A percentile compares a stretch with the other conserved stretches of the same genome.
These are phyloP conservation scores for Aaosphaeria pasadenensis DNA, from an alignment of 2,329 filamentous ascomycete genomes.

Conservation along the genomic window DNA sequence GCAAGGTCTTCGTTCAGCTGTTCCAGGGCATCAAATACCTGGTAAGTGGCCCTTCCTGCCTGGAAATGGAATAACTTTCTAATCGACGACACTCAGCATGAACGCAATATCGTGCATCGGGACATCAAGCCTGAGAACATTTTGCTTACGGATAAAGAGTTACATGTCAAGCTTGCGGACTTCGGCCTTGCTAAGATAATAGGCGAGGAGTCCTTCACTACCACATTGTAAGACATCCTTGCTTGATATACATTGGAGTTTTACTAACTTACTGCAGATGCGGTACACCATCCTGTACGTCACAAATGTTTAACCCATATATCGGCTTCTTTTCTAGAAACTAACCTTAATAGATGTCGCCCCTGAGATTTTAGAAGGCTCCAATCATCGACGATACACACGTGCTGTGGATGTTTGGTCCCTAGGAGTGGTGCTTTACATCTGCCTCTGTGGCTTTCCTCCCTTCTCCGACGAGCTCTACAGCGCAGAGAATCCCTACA, in stretches of 20 bases:
- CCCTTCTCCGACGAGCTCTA: conserved; percentile 95
- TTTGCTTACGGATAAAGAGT: conserved; percentile 76
- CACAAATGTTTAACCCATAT: not conserved
- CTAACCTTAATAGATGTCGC: conserved; percentile 65
- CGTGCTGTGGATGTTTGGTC: conserved; percentile 97
- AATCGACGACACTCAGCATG: conserved; percentile 62
- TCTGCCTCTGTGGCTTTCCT: conserved; percentile 93
- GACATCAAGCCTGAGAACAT: conserved; percentile 99
- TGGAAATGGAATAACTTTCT: not conserved
- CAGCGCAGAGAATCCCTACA: conserved; percentile 77
- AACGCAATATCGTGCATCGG: conserved; percentile 93
- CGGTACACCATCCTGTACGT: conserved; percentile 81
- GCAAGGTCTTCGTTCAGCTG: conserved; percentile 84
- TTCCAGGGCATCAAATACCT: conserved; percentile 95
- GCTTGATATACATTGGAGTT: not conserved
- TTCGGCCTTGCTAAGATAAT: conserved; percentile 98
- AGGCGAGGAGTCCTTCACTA: conserved; percentile 96
- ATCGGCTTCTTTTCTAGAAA: not conserved
- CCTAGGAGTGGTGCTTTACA: conserved; percentile 95
- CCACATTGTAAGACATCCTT: conserved; percentile 64
- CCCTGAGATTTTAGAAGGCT: conserved; percentile 86
- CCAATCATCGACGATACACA: conserved; percentile 81
- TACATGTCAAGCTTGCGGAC: conserved; percentile 89
- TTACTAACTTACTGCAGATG: conserved; percentile 48
- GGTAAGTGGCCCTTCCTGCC: conserved; percentile 52